Percentiles rank a stretch among this genome's conserved stretches.
Conservation (phyloP, 2,329 filamentous ascomycete species). For the Colletotrichum tamarilloi region DNA sequence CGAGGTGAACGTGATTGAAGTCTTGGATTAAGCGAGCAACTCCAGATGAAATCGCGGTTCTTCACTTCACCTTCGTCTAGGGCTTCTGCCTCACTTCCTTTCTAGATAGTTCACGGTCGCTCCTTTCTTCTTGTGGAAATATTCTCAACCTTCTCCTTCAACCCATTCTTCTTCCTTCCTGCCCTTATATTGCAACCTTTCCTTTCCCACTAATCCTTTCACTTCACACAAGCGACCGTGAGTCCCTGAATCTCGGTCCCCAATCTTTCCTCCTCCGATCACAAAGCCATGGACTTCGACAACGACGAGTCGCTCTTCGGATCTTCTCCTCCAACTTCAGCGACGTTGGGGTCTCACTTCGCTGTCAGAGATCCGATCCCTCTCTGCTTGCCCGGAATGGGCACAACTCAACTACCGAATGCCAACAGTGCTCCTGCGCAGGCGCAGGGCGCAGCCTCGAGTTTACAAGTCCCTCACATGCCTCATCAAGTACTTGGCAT, state of each 20-base stretch:
- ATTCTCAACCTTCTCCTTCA: background rate
- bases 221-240: background rate
- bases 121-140: background rate
- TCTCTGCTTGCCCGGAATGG: background rate
- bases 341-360: background rate
- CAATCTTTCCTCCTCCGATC: accelerated
- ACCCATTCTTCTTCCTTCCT: background rate
- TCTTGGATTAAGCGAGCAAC: background rate
- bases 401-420: background rate
- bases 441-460: background rate
- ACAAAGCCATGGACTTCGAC: background rate
- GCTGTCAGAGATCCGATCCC: background rate
- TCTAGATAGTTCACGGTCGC: background rate
- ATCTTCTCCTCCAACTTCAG: background rate
- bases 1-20: background rate
- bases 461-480: background rate
- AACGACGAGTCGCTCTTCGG: background rate
- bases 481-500: background rate
- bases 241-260: background rate
- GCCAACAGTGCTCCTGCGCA: background rate
- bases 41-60: background rate
- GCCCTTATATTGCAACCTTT: background rate
- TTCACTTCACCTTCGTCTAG: background rate
- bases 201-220: background rate
- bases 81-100: background rate